Conservation (phyloP, 1,284 basidiomycete species). For the Irpex sp. region DNA sequence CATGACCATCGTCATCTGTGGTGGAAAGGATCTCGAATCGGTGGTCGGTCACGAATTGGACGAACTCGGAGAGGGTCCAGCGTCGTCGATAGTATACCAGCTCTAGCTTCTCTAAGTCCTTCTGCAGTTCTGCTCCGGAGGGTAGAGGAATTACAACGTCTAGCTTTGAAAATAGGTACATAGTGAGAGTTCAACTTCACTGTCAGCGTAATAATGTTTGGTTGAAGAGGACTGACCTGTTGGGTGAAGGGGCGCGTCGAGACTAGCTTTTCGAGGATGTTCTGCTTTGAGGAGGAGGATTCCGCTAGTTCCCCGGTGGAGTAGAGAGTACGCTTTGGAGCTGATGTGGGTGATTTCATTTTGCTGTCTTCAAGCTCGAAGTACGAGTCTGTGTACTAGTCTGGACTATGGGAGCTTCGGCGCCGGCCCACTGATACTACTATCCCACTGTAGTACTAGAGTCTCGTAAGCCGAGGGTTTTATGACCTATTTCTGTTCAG, state of each 20-base stretch:
- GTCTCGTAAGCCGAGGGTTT: too few species aligned
- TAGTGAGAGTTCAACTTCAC: too few species aligned
- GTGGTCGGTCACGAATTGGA: conserved; percentile 27
- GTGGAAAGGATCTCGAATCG: conserved; percentile 5
- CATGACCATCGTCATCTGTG: not conserved
- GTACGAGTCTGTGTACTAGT: too few species aligned
- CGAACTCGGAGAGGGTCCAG: conserved; percentile 36
- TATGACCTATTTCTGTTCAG: too few species aligned
- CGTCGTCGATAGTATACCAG: conserved; percentile 37
- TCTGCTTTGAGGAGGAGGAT: not conserved
- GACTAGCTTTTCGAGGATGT: not conserved
- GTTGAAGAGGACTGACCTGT: not conserved
- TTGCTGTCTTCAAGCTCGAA: not conserved
- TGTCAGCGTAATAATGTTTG: too few species aligned
- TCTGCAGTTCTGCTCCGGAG: conserved; percentile 21
- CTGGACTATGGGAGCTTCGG: too few species aligned
- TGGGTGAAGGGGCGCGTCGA: not conserved
- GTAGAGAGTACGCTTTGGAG: not conserved
- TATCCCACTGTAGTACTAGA: too few species aligned
- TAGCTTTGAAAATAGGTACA: conserved; percentile 25
- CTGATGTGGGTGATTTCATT: not conserved
- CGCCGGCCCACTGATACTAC: too few species aligned
- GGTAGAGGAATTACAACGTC: conserved; percentile 49
- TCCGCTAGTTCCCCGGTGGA: not conserved
- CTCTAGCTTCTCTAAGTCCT: conserved; percentile 32